Conservation (phyloP, 2,329 filamentous ascomycete species). For the Pseudogymnoascus sp. region DNA sequence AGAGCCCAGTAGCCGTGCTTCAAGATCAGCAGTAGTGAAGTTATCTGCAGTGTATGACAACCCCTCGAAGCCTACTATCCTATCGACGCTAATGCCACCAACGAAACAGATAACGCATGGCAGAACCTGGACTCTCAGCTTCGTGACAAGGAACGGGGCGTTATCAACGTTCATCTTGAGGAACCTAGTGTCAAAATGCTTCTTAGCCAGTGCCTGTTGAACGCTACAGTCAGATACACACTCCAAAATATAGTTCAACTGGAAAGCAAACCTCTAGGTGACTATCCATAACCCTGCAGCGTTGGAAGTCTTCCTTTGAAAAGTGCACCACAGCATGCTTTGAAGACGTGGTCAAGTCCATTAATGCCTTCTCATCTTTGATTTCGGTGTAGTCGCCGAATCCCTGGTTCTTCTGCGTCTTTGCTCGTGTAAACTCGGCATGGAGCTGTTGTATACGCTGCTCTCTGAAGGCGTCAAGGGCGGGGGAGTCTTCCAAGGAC, state of each 20-base stretch:
- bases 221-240: background rate
- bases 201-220: constrained; percentile 39
- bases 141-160: constrained; percentile 49
- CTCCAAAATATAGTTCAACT: background rate
- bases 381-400: constrained; percentile 47
- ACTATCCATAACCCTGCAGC: constrained; percentile 34
- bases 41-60: constrained; percentile 42
- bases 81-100: constrained; percentile 44
- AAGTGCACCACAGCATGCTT: constrained; percentile 35
- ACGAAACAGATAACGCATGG: constrained; percentile 50
- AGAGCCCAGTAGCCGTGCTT: constrained; percentile 40
- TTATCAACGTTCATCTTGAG: constrained; percentile 51
- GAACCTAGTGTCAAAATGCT: constrained; percentile 50
- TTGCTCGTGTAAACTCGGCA: constrained; percentile 43
- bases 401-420: constrained; percentile 39
- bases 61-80: constrained; percentile 51
- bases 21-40: constrained; percentile 46
- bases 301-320: constrained; percentile 34
- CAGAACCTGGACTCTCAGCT: constrained; percentile 47
- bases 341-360: constrained; percentile 37
- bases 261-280: constrained; percentile 28
- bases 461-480: constrained; percentile 46
- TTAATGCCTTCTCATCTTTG: constrained; percentile 48
- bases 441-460: constrained; percentile 49
- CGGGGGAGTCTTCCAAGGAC: constrained; percentile 43